Conservation (phyloP, 139 green algal species). For the Closterium sp. region DNA sequence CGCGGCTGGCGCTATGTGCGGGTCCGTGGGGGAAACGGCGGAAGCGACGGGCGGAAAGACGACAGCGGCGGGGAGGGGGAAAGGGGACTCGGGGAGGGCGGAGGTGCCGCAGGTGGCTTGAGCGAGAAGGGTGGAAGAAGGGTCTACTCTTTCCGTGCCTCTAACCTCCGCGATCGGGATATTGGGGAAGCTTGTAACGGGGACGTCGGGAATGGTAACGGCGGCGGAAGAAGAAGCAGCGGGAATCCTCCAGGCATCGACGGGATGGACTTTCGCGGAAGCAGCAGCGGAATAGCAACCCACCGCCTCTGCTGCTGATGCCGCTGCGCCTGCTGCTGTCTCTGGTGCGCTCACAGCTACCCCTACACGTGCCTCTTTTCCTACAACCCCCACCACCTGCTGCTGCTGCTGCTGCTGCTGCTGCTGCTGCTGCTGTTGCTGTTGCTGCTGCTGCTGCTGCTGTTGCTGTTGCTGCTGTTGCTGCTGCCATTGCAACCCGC, state of each 20-base stretch:
- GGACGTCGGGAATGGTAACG: neutral
- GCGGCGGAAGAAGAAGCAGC: neutral
- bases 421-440: neutral
- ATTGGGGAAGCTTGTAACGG: conserved; percentile 67
- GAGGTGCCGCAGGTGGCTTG: neutral
- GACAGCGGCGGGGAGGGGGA: neutral
- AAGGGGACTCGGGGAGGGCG: neutral
- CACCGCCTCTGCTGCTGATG: no score
- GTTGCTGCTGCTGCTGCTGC: neutral
- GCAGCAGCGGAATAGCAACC: neutral
- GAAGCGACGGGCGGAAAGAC: neutral
- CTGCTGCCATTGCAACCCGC: neutral
- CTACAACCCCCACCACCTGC: neutral
- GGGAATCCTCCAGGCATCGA: neutral
- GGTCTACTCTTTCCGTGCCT: no score
- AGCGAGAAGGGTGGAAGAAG: neutral
- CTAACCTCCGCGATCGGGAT: no score
- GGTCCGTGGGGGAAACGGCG: neutral
- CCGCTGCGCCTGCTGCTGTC: neutral
- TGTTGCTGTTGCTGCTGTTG: neutral
- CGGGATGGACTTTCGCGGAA: neutral
- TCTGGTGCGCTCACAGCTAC: neutral
- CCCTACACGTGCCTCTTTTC: neutral
- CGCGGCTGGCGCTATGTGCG: neutral
- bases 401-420: neutral